Evolutionary conservation across 768 basidiomycete species (phyloP), one percentile per base, ranked within the genome.

Genomic region (Pisolithus sp.): DNA sequence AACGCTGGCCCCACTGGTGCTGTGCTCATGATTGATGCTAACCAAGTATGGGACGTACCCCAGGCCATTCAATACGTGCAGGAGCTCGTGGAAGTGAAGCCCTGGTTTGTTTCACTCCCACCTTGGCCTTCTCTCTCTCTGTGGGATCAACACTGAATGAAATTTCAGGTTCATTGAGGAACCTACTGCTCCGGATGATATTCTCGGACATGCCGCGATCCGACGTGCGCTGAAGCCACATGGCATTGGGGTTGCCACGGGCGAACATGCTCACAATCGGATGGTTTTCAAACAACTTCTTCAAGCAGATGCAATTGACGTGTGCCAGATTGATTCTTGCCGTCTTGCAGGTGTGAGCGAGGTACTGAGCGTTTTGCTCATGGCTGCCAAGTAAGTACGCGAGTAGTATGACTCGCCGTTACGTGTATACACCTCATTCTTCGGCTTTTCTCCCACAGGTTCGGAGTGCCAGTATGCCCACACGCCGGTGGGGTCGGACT

Each of bases 211-310:
- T 56, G 89, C 89, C 20, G 75, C 86, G 7, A 84, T 93, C 53
- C 83, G 93, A 57, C 88, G 83, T 63, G 90, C 80, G 4, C 75
- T 96, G 50, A 86, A 85, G 61, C 86, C 85, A 13, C 69, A 86
- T 62, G 86, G 86, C 0, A 93, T 97, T 55, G 91, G 92, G 36
- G 94, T 97, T 31, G 94, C 94, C 9, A 97, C 94, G 0, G 94
- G 94, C 43, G 94, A 97, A 69, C 94, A 98, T 61, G 93, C 91
- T 5, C 94, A 97, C 67, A 97, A 96, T 70, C 82, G 93, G 54
- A 93, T 95, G 78, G 81, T 92, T 24, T 98, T 98, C 80, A 98
- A 98, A 72, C 94, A 98, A 66, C 77, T 98, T 17, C 74, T 97
- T 17, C 93, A 95, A 62, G 85, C 86, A 0, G 83, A 91, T 26